phyloP scores from a whole-genome alignment of 345 rosid genomes.

The Citropsis articulata region DNA sequence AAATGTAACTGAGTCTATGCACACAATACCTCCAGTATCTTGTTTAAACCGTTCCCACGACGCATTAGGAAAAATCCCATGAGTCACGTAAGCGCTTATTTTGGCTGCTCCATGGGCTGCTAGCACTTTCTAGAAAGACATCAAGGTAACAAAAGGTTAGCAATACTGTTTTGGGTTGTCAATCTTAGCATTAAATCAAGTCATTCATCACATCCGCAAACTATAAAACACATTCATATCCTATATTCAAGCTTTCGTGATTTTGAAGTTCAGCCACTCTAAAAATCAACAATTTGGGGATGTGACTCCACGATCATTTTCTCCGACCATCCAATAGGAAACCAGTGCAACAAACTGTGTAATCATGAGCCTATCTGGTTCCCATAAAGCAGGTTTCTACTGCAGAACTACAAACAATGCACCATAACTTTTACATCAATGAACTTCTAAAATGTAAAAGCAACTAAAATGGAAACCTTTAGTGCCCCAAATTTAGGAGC shows the following conservation, averaged over 20 bases:
- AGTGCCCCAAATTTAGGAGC: background rate
- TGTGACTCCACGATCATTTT: background rate
- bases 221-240: background rate
- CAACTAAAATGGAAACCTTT: background rate
- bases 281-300: background rate
- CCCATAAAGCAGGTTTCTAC: background rate
- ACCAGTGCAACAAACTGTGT: background rate
- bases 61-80: slow-evolving; percentile 86
- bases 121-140: slow-evolving; percentile 63
- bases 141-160: background rate
- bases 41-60: slow-evolving; percentile 87
- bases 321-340: background rate
- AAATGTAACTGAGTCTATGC: background rate
- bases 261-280: background rate
- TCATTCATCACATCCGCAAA: background rate
- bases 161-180: background rate
- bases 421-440: background rate
- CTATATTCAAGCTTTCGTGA: background rate
- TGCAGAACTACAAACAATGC: background rate
- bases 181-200: background rate
- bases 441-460: too few relatives aligned
- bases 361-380: background rate
- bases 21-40: slow-evolving; percentile 70
- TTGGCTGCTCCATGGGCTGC: slow-evolving; percentile 91
- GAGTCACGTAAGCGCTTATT: slow-evolving; percentile 93